Base-by-base conservation (phyloP, 768 basidiomycete genomes). In the Steccherinum ochraceum region DNA sequence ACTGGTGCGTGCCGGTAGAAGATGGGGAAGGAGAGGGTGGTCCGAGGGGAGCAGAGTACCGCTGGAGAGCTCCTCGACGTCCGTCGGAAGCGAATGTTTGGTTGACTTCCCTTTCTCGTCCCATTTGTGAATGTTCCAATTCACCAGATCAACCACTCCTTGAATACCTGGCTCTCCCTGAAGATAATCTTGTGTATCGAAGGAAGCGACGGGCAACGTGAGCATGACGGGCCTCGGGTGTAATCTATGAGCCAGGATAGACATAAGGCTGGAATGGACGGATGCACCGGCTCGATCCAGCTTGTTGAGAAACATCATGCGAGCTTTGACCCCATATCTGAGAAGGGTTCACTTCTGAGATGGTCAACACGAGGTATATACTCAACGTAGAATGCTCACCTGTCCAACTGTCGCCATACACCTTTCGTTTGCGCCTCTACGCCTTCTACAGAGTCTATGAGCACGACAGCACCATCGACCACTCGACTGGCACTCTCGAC, bases 401-500 rank as follows among this genome's bases (percentile, higher is more conserved):
- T 81, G 66, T 92, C 84, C 58, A 93, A 66, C 64, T 94, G 91
- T 49, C 70, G 72, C 92, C 92, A 93, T 42, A 94, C 92, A 40
- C 87, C 89, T 64, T 82, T 85, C 0, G 92, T 94, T 63, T 94
- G 91, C 11, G 89, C 81, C 65, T 93, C 91, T 4, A 93, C 91
- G 5, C 91, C 91, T 67, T 93, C 91, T 0, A 94, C 91, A 0
- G 90, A 87, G 67, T 94, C 91, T 41, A 94, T 80, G 25, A 94
- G 67, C 24, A 94, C 87, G 24, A 94, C 83, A 13, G 90, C 91
- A 50, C 91, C 92, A 56, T 94, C 91, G 3, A 93, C 81, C 13
- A 94, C 86, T 24, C 91, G 81, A 61, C 90, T 93, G 5, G 92
- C 92, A 60, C 90, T 89, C 67, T 93, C 92, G 23, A 94, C 92